Evolutionary conservation across 108 stramenopile genomes (phyloP).

Genomic region (Hondaea fermentalgiana): DNA sequence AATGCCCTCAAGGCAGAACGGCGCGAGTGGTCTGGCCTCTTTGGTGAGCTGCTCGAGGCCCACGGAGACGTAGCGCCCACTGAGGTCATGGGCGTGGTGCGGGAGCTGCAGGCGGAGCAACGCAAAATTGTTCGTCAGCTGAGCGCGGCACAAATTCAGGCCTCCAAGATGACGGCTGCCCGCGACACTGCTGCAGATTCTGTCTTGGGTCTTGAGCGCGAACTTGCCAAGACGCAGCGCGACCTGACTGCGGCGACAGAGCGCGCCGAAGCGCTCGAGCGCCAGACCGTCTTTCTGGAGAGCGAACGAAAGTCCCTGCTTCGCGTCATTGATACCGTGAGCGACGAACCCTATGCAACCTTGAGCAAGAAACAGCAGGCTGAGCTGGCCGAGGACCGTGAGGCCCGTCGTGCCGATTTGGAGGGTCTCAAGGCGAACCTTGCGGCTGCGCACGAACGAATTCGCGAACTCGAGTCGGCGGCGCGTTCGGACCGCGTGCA

Average conservation of each 20-base stretch:
- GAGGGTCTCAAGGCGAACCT: not conserved
- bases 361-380: not conserved
- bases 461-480: not conserved
- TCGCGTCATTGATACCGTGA: not conserved
- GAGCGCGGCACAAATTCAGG: not conserved
- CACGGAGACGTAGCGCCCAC: not conserved
- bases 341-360: not conserved
- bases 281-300: not conserved
- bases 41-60: not conserved
- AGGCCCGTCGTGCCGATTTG: not conserved
- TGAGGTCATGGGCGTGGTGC: not conserved
- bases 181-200: not conserved
- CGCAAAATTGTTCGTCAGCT: not conserved
- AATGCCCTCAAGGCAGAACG: not conserved
- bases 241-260: not conserved
- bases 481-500: not conserved
- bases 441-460: not conserved
- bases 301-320: not conserved
- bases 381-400: not conserved
- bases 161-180: not conserved
- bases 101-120: not conserved
- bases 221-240: not conserved
- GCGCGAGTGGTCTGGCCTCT: not conserved
- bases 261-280: not conserved
- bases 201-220: not conserved